phyloP scores from a whole-genome alignment of 768 basidiomycete species.

The Mycena amicta region DNA sequence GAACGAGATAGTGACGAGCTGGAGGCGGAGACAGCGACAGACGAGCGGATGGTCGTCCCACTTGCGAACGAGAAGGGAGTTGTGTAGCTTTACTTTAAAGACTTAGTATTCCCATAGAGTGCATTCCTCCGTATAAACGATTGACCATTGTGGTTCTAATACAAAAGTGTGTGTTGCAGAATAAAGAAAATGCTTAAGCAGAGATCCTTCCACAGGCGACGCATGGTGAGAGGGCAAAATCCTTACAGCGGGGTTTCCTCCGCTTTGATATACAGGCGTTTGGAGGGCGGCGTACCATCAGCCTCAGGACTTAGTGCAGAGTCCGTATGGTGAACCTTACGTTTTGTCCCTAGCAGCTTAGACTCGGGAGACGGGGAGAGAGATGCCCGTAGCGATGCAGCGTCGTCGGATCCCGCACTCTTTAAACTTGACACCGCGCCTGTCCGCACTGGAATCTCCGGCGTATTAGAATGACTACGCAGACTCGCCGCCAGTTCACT shows the following conservation, averaged over 20 bases:
- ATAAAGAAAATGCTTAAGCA: neutral
- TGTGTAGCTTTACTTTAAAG: too few relatives aligned
- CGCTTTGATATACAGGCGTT: constrained; percentile 49
- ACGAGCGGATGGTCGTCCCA: constrained; percentile 45
- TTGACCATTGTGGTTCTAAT: constrained; percentile 1
- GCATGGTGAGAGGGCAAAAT: constrained; percentile 21
- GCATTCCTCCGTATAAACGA: neutral
- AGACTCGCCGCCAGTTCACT: constrained; percentile 52
- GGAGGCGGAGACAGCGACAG: constrained; percentile 31
- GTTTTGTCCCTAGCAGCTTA: constrained; percentile 64
- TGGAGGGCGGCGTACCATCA: constrained; percentile 62
- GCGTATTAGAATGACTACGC: constrained; percentile 74
- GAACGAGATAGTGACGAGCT: constrained; percentile 7
- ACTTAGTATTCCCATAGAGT: constrained; percentile 7
- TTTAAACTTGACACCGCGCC: constrained; percentile 16
- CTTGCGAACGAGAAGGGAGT: constrained; percentile 23
- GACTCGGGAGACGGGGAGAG: constrained; percentile 55
- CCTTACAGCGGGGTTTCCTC: constrained; percentile 24
- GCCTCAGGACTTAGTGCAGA: constrained; percentile 39
- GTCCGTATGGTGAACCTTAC: constrained; percentile 69
- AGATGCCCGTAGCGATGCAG: constrained; percentile 43
- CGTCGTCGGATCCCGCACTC: constrained; percentile 37
- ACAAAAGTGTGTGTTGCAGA: neutral
- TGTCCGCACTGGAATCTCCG: constrained; percentile 50
- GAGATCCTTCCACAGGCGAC: constrained; percentile 12